Percentiles rank a stretch among this genome's conserved stretches.
These are phyloP conservation scores for Cytauxzoon felis DNA, from an alignment of 169 alveolate genomes.

Conservation along the genomic window DNA sequence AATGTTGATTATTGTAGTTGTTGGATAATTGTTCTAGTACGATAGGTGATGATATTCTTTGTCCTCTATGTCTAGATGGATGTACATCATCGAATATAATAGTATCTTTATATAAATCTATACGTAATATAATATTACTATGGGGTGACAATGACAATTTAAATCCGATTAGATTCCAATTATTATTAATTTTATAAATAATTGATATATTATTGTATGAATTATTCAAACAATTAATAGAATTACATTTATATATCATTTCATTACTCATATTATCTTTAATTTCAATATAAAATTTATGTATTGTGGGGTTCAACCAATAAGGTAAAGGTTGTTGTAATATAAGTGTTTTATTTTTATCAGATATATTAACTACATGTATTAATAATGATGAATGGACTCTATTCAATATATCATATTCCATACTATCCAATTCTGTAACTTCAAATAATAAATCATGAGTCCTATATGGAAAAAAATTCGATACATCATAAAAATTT, in stretches of 20 bases:
- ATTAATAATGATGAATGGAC: conserved; percentile 52
- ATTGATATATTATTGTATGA: neutral
- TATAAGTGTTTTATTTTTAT: conserved; percentile 2
- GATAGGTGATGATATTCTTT: conserved; percentile 36
- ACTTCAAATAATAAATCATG: conserved; percentile 20
- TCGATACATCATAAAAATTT: no score
- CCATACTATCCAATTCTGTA: conserved; percentile 46
- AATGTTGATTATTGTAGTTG: conserved; percentile 3
- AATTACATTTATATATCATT: neutral
- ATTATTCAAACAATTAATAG: neutral
- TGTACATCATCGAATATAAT: conserved; percentile 24
- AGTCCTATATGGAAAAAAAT: no score
- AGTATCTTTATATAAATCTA: conserved; percentile 47
- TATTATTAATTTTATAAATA: conserved; percentile 4
- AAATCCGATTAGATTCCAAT: conserved; percentile 49
- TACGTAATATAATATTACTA: conserved; percentile 1
- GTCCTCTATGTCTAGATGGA: conserved; percentile 44
- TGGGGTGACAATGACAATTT: conserved; percentile 5
- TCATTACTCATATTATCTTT: neutral
- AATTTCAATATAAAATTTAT: neutral
- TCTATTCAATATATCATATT: conserved; percentile 8
- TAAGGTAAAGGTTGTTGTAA: conserved; percentile 52
- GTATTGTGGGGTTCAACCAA: conserved; percentile 13
- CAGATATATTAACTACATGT: conserved; percentile 1
- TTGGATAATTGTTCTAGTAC: conserved; percentile 3